Conservation (phyloP, 192 early-diverging fungal genomes). For the Obelidium mucronatum region DNA sequence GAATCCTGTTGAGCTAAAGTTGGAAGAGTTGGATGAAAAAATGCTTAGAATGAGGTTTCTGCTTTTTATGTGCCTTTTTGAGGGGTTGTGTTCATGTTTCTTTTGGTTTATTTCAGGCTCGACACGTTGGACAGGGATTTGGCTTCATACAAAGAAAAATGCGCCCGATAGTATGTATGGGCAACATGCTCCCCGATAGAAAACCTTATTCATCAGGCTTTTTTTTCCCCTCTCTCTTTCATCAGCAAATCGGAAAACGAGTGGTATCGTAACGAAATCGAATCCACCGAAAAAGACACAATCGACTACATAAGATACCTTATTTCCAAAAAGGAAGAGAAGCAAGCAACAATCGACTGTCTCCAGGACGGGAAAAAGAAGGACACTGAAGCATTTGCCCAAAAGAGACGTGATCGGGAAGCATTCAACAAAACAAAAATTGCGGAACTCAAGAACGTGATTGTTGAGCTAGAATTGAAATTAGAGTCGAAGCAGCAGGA, state of each 20-base stretch:
- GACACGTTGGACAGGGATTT: constrained; percentile 52
- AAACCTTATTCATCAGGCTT: not conserved
- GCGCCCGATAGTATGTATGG: constrained; percentile 48
- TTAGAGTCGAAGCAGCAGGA: constrained; percentile 55
- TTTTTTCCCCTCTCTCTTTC: no score
- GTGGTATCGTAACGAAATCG: constrained; percentile 63
- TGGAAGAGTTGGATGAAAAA: constrained; percentile 58
- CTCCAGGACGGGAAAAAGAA: constrained; percentile 48
- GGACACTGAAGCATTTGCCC: constrained; percentile 47
- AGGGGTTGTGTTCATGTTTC: not conserved
- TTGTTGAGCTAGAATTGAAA: constrained; percentile 52
- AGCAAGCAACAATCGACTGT: constrained; percentile 50
- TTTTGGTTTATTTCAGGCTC: constrained; percentile 19
- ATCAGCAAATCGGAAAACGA: constrained; percentile 59
- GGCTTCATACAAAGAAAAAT: constrained; percentile 52
- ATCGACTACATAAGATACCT: constrained; percentile 62
- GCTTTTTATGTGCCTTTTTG: not conserved
- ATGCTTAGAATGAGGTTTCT: constrained; percentile 39
- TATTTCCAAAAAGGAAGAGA: constrained; percentile 55
- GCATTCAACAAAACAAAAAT: constrained; percentile 49
- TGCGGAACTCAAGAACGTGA: constrained; percentile 48
- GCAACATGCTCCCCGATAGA: no score
- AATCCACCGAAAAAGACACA: constrained; percentile 55
- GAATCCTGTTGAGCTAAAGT: constrained; percentile 23
- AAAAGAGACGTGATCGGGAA: constrained; percentile 37